Evolutionary conservation across 345 rosid genomes (phyloP), one percentile per base, ranked within the genome.

Genomic region (Heritiera fomes): DNA sequence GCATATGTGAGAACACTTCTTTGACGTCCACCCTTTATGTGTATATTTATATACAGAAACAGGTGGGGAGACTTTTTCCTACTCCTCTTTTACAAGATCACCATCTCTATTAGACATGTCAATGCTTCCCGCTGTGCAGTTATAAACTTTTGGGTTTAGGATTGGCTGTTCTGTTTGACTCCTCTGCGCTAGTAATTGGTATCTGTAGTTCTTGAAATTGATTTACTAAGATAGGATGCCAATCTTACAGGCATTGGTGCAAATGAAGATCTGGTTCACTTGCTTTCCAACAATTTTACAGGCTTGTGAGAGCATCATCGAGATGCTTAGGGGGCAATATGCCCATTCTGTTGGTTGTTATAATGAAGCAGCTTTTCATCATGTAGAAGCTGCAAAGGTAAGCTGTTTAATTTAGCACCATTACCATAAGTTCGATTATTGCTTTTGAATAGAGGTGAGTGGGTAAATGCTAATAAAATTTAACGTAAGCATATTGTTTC

Each of bases 271-370:
- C 71, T 92, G 90, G 94, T 92, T 90, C 69, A 40, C 82, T 73
- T 94, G 99, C 71, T 96, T 96, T 85, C 99, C 99, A 34, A 96
- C 95, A 71, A 91, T 96, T 78, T 86, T 96, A 83, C 99, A 91
- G 85, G 95, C 93, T 43, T 92, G 89, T 78, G 99, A 94, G 91
- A 87, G 95, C 81, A 80, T 89, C 60, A 91, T 96, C 83, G 95
- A 96, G 92, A 90, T 94, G 99, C 98, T 96, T 15, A 93, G 98
- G 77, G 99, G 98, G 69, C 99, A 96, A 79, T 96, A 94, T 82
- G 92, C 98, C 72, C 99, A 96, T 84, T 89, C 94, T 80, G 95
- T 94, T 87, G 97, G 98, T 80, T 96, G 98, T 86, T 91, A 94
- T 76, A 81, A 80, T 82, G 99, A 94, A 87, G 98, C 99, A 67